Evolutionary conservation across 192 early-diverging fungal genomes (phyloP), one percentile per base, ranked within the genome.

Genomic region (Coemansia nantahalensis): DNA sequence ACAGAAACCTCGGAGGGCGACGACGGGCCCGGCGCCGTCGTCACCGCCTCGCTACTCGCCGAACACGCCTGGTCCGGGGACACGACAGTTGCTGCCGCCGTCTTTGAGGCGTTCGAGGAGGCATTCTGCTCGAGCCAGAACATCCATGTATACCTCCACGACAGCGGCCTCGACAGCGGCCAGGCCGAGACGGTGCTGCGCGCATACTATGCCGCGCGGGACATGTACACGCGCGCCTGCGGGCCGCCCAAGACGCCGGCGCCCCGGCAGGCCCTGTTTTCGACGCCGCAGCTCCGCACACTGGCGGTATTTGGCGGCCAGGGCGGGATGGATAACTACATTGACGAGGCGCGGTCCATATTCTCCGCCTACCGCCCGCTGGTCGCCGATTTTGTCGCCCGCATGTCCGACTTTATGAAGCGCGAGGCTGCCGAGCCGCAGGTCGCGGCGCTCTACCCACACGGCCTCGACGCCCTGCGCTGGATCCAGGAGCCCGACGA

Each of bases 291-390:
- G 22, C 48, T 54, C 39, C 23, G 28, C 9, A 48, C 81, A 1
- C 80, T 92, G 45, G 90, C 90, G 30, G 82, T 94, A 45, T 97
- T 97, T 83, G 92, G 91, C 35, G 94, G 94, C 36, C 94, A 97
- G 65, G 94, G 94, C 45, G 92, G 89, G 45, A 88, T 91, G 53
- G 88, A 93, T 51, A 91, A 92, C 51, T 97, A 93, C 75, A 92
- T 97, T 71, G 84, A 89, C 51, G 94, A 97, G 65, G 79, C 93
- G 12, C 83, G 85, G 10, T 65, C 78, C 17, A 78, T 90, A n/a
- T 90, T 84, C 62, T 64, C 52, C 18, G 88, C 85, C 48, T 93
- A 93, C 77, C 79, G 81, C 45, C 75, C 85, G 33, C 56, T 92
- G 52, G 83, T 90, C 7, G 69, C 78, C 38, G 77, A 82, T 22